Evolutionary conservation across 768 basidiomycete species (phyloP).

Genomic region (Sporobolomyces roseus): DNA sequence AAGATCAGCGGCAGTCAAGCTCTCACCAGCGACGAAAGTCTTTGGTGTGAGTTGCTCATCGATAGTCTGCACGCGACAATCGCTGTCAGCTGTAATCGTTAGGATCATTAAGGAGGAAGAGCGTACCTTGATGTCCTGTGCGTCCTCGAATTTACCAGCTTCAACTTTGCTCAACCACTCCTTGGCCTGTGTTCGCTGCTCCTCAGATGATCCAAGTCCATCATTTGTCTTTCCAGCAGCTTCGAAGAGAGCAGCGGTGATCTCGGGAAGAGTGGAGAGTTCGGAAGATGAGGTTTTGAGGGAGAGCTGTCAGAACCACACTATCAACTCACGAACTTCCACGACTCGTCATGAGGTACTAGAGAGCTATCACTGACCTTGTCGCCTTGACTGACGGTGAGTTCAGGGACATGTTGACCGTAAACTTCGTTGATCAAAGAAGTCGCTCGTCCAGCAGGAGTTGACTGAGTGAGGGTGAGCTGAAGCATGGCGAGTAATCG

Average conservation of each 20-base stretch:
- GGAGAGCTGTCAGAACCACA: slow-evolving; percentile 29
- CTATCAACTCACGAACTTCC: too few species aligned
- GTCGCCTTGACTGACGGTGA: slow-evolving; percentile 23
- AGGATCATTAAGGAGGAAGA: background rate
- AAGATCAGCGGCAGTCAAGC: slow-evolving; percentile 83
- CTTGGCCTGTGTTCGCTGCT: slow-evolving; percentile 56
- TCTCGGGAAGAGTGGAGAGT: slow-evolving; percentile 23
- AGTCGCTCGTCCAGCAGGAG: slow-evolving; percentile 24
- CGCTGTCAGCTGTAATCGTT: background rate
- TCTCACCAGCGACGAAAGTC: slow-evolving; percentile 80
- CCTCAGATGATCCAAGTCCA: slow-evolving; percentile 35
- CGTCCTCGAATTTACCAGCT: slow-evolving; percentile 45
- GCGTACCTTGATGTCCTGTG: slow-evolving; percentile 45
- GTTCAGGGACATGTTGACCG: slow-evolving; percentile 30
- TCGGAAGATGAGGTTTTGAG: slow-evolving; percentile 1
- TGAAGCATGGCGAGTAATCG: slow-evolving; percentile 2
- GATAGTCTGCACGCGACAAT: slow-evolving; percentile 60
- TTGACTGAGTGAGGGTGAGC: slow-evolving; percentile 15
- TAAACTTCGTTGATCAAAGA: slow-evolving; percentile 33
- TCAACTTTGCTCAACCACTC: slow-evolving; percentile 64
- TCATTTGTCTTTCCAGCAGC: slow-evolving; percentile 40
- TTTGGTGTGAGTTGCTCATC: slow-evolving; percentile 66
- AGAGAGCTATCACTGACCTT: slow-evolving; percentile 19
- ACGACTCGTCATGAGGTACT: too few species aligned
- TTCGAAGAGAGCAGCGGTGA: slow-evolving; percentile 35